Conservation (phyloP, 2,329 filamentous ascomycete genomes). For the Stagonosporopsis chrysanthemi region DNA sequence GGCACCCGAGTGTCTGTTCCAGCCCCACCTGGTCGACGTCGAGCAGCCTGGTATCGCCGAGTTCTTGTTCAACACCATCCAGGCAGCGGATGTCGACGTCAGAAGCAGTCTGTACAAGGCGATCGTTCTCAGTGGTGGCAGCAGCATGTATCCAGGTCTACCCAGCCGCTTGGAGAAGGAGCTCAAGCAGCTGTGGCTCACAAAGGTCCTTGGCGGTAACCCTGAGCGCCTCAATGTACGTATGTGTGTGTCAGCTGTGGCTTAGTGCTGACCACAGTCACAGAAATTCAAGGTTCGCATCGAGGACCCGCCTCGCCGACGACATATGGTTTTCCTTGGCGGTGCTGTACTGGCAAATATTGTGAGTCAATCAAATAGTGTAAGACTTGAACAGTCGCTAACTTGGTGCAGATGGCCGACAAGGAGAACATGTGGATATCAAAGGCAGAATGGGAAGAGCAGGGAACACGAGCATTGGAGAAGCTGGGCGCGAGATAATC, state of each 20-base stretch:
- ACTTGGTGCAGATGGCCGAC: slow-evolving; percentile 78
- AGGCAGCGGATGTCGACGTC: slow-evolving; percentile 93
- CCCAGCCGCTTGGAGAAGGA: slow-evolving; percentile 97
- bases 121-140: slow-evolving; percentile 93
- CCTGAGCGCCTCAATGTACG: slow-evolving; percentile 82
- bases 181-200: slow-evolving; percentile 97
- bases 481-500: slow-evolving; percentile 86
- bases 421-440: slow-evolving; percentile 99
- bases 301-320: slow-evolving; percentile 92
- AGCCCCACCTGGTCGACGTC: slow-evolving; percentile 96
- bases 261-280: slow-evolving; percentile 28
- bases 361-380: slow-evolving; percentile 52
- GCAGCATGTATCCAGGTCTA: slow-evolving; percentile 98
- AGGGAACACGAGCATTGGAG: slow-evolving; percentile 82
- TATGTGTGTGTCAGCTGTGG: slow-evolving; percentile 18
- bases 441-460: slow-evolving; percentile 96
- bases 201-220: slow-evolving; percentile 86
- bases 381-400: slow-evolving; percentile 11
- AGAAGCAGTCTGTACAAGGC: slow-evolving; percentile 94
- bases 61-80: slow-evolving; percentile 98
- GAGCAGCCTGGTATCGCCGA: slow-evolving; percentile 97
- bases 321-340: slow-evolving; percentile 99
- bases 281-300: slow-evolving; percentile 99
- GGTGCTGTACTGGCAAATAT: slow-evolving; percentile 97
- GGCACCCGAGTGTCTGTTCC: slow-evolving; percentile 97